Evolutionary conservation across 2,329 filamentous ascomycete species (phyloP), one percentile per base, ranked within the genome.

Genomic region (Cercospora nicotianae): DNA sequence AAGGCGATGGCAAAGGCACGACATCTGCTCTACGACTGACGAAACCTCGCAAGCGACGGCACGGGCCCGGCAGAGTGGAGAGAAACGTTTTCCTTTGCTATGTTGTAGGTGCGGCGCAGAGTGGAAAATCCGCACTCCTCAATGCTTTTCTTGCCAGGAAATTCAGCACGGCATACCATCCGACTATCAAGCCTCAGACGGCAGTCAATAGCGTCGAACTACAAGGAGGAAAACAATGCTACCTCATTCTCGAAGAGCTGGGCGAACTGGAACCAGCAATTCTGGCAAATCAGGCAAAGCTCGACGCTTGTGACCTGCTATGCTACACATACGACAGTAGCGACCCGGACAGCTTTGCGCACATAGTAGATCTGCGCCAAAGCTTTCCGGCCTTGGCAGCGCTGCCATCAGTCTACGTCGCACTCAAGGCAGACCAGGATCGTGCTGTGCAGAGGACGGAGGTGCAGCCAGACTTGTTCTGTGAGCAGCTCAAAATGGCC

Each of bases 241-340:
- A 99, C 77, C 85, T 99, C 36, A 98, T 99, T 67, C 85, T 98
- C 26, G 92, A 97, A 76, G 95, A 99, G 80, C 89, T 98, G 0
- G 95, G 95, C 36, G 93, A 98, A 79, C 84, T 97, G n/a, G 95
- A 98, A 79, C 91, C 93, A 0, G 95, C 95, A 12, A 93, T 98
- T 64, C 84, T 99, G 3, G 95, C 98, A 66, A 99, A 99, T 77
- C 89, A 90, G 76, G 87, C 89, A 55, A 97, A 96, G 80, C 85
- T 99, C 13, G 93, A 97, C 75, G 90, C 93, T 5, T 98, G 94
- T 80, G 95, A 99, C 79, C 86, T 99, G 26, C 87, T 99, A 57
- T 96, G 94, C 80, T 98, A 96, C 80, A 90, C 93, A 0, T 99
- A 98, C 81, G 95, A 99, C 81, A 98, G 94, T 2, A 96, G 93